Evolutionary conservation across 805 yeast species (phyloP).

Genomic region (Yarrowia keelungensis): DNA sequence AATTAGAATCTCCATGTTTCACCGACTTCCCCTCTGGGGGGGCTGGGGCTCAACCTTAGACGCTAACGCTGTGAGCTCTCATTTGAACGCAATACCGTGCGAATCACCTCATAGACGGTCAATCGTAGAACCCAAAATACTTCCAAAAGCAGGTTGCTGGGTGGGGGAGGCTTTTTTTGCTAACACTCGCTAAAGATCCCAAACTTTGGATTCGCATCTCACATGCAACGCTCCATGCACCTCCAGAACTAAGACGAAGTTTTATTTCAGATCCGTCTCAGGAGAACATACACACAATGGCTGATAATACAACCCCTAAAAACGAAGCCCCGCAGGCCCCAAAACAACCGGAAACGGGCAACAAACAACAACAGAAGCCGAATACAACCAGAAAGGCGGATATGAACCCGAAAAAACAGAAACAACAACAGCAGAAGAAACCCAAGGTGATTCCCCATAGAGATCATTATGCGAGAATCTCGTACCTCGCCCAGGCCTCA

Average conservation of each 20-base stretch:
- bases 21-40: constrained; percentile 20
- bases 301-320: background rate
- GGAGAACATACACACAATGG: background rate
- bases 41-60: constrained; percentile 3
- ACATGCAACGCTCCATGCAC: background rate
- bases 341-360: constrained; percentile 5
- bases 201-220: background rate
- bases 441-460: constrained; percentile 53
- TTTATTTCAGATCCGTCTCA: constrained; percentile 5
- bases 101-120: constrained; percentile 9
- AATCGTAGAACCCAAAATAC: constrained; percentile 1
- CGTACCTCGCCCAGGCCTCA: constrained; percentile 50
- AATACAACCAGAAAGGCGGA: constrained; percentile 21
- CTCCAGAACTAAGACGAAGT: constrained; percentile 12
- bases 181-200: background rate
- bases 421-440: constrained; percentile 20
- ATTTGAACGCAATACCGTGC: background rate
- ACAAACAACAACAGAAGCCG: background rate
- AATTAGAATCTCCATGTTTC: background rate
- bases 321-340: background rate
- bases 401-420: constrained; percentile 1
- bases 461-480: constrained; percentile 45
- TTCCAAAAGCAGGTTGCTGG: constrained; percentile 19
- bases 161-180: constrained; percentile 18
- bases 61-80: background rate